These are phyloP conservation scores for Physaria fendleri DNA, from an alignment of 345 rosid species.

Conservation along the genomic window DNA sequence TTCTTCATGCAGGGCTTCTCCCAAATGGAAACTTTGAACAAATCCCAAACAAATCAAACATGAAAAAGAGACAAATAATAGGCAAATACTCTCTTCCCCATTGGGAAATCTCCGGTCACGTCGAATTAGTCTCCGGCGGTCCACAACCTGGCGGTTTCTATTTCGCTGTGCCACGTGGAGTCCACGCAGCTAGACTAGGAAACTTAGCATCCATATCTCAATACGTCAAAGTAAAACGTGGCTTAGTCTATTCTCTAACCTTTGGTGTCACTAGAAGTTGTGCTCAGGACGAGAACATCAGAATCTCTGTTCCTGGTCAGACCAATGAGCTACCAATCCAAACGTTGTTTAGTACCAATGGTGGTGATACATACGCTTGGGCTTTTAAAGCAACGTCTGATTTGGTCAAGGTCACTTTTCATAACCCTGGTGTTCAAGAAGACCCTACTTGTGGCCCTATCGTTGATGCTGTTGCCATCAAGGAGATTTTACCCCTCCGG, in stretches of 20 bases:
- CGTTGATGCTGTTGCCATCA: constrained; percentile 76
- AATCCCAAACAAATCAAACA: constrained; percentile 48
- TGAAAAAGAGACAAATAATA: constrained; percentile 56
- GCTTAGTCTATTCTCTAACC: constrained; percentile 51
- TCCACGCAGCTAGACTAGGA: constrained; percentile 75
- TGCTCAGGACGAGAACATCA: constrained; percentile 68
- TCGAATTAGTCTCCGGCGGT: constrained; percentile 70
- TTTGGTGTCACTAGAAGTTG: constrained; percentile 77
- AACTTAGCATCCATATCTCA: constrained; percentile 78
- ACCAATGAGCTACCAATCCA: constrained; percentile 52
- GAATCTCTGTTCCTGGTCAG: constrained; percentile 50
- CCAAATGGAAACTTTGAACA: constrained; percentile 68
- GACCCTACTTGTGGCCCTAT: constrained; percentile 80
- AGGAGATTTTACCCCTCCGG: constrained; percentile 47
- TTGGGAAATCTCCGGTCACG: constrained; percentile 68
- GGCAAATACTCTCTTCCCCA: constrained; percentile 80
- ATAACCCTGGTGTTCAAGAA: constrained; percentile 83
- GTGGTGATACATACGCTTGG: constrained; percentile 77
- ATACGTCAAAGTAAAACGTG: constrained; percentile 35
- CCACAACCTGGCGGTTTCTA: constrained; percentile 84
- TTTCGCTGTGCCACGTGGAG: constrained; percentile 59
- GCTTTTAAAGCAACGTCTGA: constrained; percentile 52
- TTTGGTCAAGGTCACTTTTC: constrained; percentile 52
- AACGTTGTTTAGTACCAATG: constrained; percentile 65
- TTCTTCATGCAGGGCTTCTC: constrained; percentile 38